Conservation (phyloP, 2,329 filamentous ascomycete genomes). For the Balansia obtecta region DNA sequence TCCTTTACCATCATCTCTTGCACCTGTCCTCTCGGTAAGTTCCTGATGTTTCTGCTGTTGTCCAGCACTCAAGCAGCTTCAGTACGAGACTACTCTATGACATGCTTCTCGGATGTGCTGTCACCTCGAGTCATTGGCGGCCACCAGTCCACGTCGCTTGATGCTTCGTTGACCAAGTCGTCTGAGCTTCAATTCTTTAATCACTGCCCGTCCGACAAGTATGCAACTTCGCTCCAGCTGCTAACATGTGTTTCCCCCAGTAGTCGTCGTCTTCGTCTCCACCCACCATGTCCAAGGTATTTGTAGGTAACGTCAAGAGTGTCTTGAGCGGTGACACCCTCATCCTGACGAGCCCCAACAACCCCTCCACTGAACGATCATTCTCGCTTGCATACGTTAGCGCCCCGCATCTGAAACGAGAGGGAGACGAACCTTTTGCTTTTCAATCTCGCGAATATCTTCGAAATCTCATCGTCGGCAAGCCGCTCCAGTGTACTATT, state of each 20-base stretch:
- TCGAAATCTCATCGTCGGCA: conserved; percentile 72
- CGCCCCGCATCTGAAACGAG: conserved; percentile 73
- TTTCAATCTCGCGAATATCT: conserved; percentile 94
- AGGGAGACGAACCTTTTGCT: conserved; percentile 83
- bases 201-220: too few species aligned
- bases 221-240: neutral
- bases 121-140: too few species aligned
- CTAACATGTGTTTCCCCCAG: neutral
- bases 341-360: conserved; percentile 68
- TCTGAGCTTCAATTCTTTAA: too few species aligned
- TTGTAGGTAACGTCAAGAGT: conserved; percentile 74
- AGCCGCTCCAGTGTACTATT: conserved; percentile 72
- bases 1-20: neutral
- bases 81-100: neutral
- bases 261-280: conserved; percentile 10
- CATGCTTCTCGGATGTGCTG: too few species aligned
- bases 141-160: too few species aligned
- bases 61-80: neutral
- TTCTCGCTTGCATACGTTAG: conserved; percentile 88
- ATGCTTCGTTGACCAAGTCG: neutral
- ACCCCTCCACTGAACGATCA: conserved; percentile 70
- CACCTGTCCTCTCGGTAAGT: conserved; percentile 2
- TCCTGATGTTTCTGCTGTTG: neutral
- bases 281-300: conserved; percentile 37
- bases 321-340: conserved; percentile 90